Conservation (phyloP, 108 stramenopile genomes). For the Aurantiochytrium sp. region DNA sequence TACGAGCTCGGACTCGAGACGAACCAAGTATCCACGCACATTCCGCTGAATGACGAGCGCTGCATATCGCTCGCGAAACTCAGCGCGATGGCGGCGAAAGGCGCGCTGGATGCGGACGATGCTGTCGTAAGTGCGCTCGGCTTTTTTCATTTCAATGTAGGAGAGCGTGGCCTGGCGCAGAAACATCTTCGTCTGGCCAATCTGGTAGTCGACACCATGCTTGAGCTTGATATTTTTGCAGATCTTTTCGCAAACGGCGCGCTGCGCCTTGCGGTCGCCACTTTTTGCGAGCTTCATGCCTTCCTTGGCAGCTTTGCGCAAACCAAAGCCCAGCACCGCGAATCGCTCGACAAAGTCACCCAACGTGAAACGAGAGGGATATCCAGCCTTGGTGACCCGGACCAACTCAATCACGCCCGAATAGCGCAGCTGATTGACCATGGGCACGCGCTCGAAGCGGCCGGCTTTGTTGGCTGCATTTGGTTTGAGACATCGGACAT, state of each 20-base stretch:
- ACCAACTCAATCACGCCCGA: conserved; percentile 59
- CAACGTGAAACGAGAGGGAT: conserved; percentile 52
- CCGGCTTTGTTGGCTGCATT: conserved; percentile 21
- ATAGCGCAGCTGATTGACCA: conserved; percentile 46
- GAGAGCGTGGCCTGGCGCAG: conserved; percentile 84
- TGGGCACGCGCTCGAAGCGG: background rate
- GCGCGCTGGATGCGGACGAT: conserved; percentile 76
- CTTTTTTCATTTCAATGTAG: conserved; percentile 65
- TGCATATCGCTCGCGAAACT: conserved; percentile 57
- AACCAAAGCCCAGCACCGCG: background rate
- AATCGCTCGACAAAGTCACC: conserved; percentile 33
- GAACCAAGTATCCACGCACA: conserved; percentile 59
- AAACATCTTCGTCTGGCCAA: conserved; percentile 82
- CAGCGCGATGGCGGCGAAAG: conserved; percentile 53
- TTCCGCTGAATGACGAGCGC: conserved; percentile 62
- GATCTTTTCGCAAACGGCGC: background rate
- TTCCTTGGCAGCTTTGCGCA: background rate
- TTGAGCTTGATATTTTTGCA: background rate
- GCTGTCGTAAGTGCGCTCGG: conserved; percentile 65
- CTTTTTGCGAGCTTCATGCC: background rate
- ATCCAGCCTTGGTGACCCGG: conserved; percentile 52
- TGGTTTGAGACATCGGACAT: conserved; percentile 43
- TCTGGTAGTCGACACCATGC: conserved; percentile 45
- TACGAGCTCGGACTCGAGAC: conserved; percentile 18
- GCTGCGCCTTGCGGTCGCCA: background rate